A percentile compares a stretch with the other conserved stretches of the same genome.
Conservation (phyloP, 1,284 basidiomycete genomes). For the Porogramme epimiltina region DNA sequence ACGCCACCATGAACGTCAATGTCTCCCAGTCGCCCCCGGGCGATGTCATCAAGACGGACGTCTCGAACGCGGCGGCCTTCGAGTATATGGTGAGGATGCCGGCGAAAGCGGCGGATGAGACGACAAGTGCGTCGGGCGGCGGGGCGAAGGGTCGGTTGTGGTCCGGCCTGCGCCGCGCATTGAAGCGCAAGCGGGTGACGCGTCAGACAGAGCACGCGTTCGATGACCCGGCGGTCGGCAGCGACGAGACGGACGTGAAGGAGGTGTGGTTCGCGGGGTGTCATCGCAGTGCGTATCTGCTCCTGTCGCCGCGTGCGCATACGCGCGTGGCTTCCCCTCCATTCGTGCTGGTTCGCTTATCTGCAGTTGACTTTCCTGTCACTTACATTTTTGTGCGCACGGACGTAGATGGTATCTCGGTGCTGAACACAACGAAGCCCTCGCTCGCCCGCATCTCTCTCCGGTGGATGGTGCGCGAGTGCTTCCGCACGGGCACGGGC, state of each 20-base stretch:
- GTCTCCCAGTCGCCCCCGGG: not conserved
- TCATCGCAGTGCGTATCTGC: conserved; percentile 41
- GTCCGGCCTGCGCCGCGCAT: conserved; percentile 1
- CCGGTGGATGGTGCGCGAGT: conserved; percentile 69
- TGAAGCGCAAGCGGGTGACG: conserved; percentile 14
- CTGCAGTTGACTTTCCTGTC: not conserved
- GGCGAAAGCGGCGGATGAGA: not conserved
- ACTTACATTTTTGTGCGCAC: not conserved
- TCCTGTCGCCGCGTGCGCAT: not conserved
- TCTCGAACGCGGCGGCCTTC: not conserved
- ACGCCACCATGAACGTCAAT: not conserved
- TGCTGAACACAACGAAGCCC: conserved; percentile 50
- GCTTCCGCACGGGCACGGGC: conserved; percentile 43
- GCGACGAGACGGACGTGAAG: conserved; percentile 45
- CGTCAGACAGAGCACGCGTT: conserved; percentile 22
- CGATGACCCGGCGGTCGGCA: conserved; percentile 11
- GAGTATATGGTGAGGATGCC: not conserved
- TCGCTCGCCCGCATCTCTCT: conserved; percentile 61
- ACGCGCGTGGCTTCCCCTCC: not conserved
- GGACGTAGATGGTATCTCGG: conserved; percentile 61
- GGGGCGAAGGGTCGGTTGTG: conserved; percentile 5
- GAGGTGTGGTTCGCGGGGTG: conserved; percentile 59
- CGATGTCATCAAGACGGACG: not conserved
- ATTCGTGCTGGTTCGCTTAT: not conserved
- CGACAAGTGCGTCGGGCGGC: no score